Conservation (phyloP, 106 monocot species). For the Acorus gramineus region DNA sequence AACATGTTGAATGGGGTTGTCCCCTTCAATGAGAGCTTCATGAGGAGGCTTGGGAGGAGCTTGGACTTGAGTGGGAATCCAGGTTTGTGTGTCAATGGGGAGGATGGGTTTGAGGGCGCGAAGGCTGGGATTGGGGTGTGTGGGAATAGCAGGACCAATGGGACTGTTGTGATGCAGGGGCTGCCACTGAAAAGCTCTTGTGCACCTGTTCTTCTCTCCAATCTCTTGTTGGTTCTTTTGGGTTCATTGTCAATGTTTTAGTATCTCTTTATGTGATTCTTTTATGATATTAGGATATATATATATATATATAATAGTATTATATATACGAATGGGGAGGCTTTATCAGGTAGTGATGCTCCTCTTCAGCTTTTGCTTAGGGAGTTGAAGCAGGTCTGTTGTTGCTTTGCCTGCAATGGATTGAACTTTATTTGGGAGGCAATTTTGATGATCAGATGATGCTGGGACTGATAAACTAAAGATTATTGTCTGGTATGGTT, state of each 20-base stretch:
- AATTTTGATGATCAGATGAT: too few relatives aligned
- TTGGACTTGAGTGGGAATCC: slow-evolving; percentile 75
- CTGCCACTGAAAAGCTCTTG: background rate
- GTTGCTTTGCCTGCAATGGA: too few relatives aligned
- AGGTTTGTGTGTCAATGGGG: slow-evolving; percentile 44
- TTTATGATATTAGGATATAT: too few relatives aligned
- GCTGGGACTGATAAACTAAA: too few relatives aligned
- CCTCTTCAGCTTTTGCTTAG: too few relatives aligned
- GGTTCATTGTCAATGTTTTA: slow-evolving; percentile 5
- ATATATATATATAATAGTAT: too few relatives aligned
- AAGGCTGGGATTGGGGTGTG: slow-evolving; percentile 36
- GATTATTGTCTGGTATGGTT: too few relatives aligned
- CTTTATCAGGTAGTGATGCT: too few relatives aligned
- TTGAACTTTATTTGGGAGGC: too few relatives aligned
- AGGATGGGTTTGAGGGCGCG: slow-evolving; percentile 7
- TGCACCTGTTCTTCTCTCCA: background rate
- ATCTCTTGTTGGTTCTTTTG: background rate
- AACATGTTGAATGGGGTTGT: slow-evolving; percentile 60
- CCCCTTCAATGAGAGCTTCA: slow-evolving; percentile 49
- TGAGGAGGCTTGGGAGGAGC: slow-evolving; percentile 67
- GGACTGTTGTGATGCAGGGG: background rate
- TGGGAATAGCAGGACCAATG: slow-evolving; percentile 6
- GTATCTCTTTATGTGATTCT: too few relatives aligned
- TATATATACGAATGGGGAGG: too few relatives aligned
- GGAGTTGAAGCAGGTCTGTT: too few relatives aligned